Evolutionary conservation across 148 eudicot species (phyloP), one percentile per base, ranked within the genome.

Genomic region (Fagopyrum tataricum): DNA sequence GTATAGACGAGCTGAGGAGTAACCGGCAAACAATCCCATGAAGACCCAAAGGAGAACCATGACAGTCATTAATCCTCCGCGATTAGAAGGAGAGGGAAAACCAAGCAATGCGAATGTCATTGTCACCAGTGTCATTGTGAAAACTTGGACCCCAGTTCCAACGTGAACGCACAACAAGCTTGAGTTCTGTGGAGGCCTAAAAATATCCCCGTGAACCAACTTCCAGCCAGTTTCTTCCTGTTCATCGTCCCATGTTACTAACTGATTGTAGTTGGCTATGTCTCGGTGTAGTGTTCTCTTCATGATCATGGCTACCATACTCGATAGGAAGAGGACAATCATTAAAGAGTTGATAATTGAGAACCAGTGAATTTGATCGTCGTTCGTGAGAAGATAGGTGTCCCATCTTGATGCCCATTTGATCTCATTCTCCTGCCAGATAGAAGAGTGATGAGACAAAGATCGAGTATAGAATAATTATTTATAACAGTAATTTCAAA

Each of bases 381-480:
- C 85, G 10, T 84, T 84, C 87, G 79, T 82, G 53, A 81, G 59
- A 67, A 84, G 85, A 74, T 82, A 84, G 12, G 85, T 82, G 72
- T 84, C 87, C 87, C 87, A 84, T 55, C 87, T 76, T 62, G 87
- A 82, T 75, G 87, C 87, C 87, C 87, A 84, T 67, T 81, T 84
- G 55, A 82, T 84, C 2, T 82, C 83, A 76, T 85, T 84, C 59
- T 83, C 81, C 86, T 81, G 76, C 40, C 52, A 59, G 6, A 73
- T 56, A n/a, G n/a, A n/a, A n/a, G n/a, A n/a, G n/a, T n/a, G n/a
- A n/a, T n/a, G n/a, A n/a, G n/a, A n/a, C n/a, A n/a, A n/a, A n/a
- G n/a, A n/a, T n/a, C n/a, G n/a, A n/a, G n/a, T n/a, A n/a, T 52
- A 74, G 14, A 71, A 12, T 7, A 49, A 12, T 7, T 7, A 7